Conservation (phyloP, 208 protist species). For the Angomonas desouzai region DNA sequence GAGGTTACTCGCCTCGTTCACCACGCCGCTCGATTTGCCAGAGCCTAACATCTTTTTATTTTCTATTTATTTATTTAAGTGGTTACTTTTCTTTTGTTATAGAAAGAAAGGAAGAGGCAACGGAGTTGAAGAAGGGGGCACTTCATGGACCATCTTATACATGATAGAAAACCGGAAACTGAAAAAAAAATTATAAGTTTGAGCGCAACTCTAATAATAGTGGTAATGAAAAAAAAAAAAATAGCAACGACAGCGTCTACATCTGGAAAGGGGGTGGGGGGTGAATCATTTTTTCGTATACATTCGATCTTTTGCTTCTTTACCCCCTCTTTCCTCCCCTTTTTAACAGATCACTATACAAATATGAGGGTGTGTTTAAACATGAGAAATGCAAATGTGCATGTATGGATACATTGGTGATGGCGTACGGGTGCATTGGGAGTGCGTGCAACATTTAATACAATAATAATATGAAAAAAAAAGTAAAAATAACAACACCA, state of each 20-base stretch:
- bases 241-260: not conserved
- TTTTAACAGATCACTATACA: no score
- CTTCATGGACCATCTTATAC: no score
- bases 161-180: not conserved
- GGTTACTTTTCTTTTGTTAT: not conserved
- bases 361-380: no score
- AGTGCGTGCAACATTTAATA: no score
- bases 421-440: no score
- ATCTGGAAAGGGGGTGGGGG: not conserved
- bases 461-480: not conserved
- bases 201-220: no score
- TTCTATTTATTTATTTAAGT: not conserved
- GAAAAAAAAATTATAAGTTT: constrained; percentile 7
- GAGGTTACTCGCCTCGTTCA: constrained; percentile 89
- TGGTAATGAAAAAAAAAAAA: constrained; percentile 5
- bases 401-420: no score
- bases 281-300: no score
- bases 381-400: no score
- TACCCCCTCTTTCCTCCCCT: no score
- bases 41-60: constrained; percentile 65
- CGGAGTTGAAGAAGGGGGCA: not conserved
- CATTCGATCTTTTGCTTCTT: not conserved
- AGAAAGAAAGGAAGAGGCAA: not conserved
- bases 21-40: constrained; percentile 79
- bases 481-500: not conserved